These are phyloP conservation scores for Penicillium ochrochloron DNA, from an alignment of 495 filamentous ascomycete genomes.

Conservation along the genomic window DNA sequence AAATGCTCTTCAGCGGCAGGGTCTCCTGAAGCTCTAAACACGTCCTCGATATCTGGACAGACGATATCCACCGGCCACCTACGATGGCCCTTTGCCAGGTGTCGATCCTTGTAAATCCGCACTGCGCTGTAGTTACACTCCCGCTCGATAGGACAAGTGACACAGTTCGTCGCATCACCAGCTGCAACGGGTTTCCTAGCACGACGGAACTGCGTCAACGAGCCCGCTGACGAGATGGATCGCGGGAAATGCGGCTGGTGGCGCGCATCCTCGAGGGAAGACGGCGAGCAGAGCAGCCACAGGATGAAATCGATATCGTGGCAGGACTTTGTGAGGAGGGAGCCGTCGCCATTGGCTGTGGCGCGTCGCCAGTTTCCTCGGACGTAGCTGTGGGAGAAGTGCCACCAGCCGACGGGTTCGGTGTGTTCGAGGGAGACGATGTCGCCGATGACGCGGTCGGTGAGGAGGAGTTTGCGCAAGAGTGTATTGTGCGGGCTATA, in stretches of 20 bases:
- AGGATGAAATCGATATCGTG: conserved; percentile 92
- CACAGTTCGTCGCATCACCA: conserved; percentile 82
- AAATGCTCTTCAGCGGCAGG: conserved; percentile 37
- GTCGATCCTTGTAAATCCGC: conserved; percentile 70
- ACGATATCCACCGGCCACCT: conserved; percentile 89
- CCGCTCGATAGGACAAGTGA: conserved; percentile 72
- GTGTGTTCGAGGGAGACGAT: conserved; percentile 85
- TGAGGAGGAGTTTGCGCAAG: conserved; percentile 74
- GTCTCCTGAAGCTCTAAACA: conserved; percentile 23
- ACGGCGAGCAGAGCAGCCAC: conserved; percentile 66
- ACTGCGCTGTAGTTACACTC: conserved; percentile 83
- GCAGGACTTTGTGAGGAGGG: conserved; percentile 90
- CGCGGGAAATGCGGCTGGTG: conserved; percentile 71
- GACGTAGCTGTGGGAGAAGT: conserved; percentile 93
- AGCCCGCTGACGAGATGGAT: conserved; percentile 70
- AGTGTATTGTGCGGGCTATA: conserved; percentile 92
- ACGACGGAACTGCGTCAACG: conserved; percentile 66
- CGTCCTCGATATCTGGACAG: conserved; percentile 85
- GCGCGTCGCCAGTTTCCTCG: conserved; percentile 91
- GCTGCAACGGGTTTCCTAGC: conserved; percentile 75
- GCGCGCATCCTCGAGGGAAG: conserved; percentile 29
- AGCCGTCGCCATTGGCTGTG: conserved; percentile 52
- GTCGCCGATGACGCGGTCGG: conserved; percentile 76
- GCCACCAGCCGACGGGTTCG: conserved; percentile 96
- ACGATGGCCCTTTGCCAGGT: conserved; percentile 62